Percentiles rank a stretch among this genome's conserved stretches.
These are phyloP conservation scores for Phlebiopsis gigantea DNA, from an alignment of 768 basidiomycete species.

Conservation along the genomic window DNA sequence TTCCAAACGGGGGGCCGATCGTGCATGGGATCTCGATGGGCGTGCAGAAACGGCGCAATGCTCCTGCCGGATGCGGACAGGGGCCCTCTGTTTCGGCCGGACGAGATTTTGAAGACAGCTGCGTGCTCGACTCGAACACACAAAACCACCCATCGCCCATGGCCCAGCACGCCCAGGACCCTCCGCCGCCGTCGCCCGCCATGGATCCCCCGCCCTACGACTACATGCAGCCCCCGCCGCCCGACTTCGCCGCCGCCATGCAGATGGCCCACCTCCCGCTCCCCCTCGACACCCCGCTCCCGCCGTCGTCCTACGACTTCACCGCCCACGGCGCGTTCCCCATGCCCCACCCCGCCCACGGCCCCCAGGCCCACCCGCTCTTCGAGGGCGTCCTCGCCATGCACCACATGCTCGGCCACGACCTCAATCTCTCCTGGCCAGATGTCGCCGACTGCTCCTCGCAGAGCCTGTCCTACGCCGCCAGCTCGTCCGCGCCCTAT, in stretches of 20 bases:
- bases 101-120: background rate
- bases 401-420: slow-evolving; percentile 11
- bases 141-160: background rate
- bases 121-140: background rate
- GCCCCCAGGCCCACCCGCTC: slow-evolving; percentile 16
- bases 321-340: slow-evolving; percentile 11
- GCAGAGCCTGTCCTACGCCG: background rate
- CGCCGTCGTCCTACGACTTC: slow-evolving; percentile 15
- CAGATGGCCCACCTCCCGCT: slow-evolving; percentile 13
- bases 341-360: slow-evolving; percentile 11
- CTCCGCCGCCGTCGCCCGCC: background rate
- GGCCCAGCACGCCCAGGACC: slow-evolving; percentile 8
- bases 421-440: slow-evolving; percentile 1
- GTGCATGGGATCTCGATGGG: background rate
- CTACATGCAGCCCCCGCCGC: slow-evolving; percentile 7
- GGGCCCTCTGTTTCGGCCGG: background rate
- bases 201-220: slow-evolving; percentile 7
- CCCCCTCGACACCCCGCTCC: slow-evolving; percentile 12
- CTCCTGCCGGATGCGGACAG: background rate
- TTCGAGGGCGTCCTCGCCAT: slow-evolving; percentile 23
- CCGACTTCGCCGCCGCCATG: slow-evolving; percentile 13
- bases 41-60: background rate
- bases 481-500: background rate
- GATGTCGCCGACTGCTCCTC: slow-evolving; percentile 9
- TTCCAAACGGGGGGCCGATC: slow-evolving; percentile 2